Base-by-base conservation (phyloP, 2,329 filamentous ascomycete species). In the Trichoderma lentiforme region DNA sequence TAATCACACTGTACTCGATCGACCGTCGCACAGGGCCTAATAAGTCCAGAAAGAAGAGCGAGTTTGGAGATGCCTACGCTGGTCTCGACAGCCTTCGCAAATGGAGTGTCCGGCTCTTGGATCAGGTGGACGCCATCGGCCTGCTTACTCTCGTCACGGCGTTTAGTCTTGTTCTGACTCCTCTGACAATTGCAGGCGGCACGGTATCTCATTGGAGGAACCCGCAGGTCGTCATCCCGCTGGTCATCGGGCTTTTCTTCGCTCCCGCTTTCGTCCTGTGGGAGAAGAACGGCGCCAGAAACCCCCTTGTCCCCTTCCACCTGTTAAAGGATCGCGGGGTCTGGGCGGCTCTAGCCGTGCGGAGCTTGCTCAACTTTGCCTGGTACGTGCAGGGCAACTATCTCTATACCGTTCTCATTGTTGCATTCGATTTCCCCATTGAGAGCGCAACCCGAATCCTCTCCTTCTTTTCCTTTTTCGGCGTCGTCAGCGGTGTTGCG, bases 341-440 rank as follows among this genome's bases (percentile, higher is more conserved):
- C 1, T 91, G 88, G 88, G 87, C 85, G 2, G 86, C 88, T 0
- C 79, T 91, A 11, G 87, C 86, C 0, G 87, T 91, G 57, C 84
- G 83, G 3, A 79, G 81, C 71, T 76, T 86, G 70, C 80, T 87
- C 58, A 87, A 85, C 76, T 83, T 86, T 72, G 81, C 84, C 3
- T 90, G 87, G 87, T 85, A 84, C 64, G 82, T 88, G 24, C 88
- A 90, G 76, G 87, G 85, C 43, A 87, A 89, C 75, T 90, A 87
- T 74, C 80, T 91, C 0, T 90, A 86, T 76, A 89, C 88, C 0
- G 85, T 90, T 0, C 85, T 91, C 3, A 77, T 86, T 7, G 87
- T 91, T 11, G 84, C 84, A 2, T 90, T 90, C 74, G 84, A 88
- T 76, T 87, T 89, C 75, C 84, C 85, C 3, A 80, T 87, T 36